Base-by-base conservation (phyloP, 78 protist species). In the Paratrimastix pyriformis region DNA sequence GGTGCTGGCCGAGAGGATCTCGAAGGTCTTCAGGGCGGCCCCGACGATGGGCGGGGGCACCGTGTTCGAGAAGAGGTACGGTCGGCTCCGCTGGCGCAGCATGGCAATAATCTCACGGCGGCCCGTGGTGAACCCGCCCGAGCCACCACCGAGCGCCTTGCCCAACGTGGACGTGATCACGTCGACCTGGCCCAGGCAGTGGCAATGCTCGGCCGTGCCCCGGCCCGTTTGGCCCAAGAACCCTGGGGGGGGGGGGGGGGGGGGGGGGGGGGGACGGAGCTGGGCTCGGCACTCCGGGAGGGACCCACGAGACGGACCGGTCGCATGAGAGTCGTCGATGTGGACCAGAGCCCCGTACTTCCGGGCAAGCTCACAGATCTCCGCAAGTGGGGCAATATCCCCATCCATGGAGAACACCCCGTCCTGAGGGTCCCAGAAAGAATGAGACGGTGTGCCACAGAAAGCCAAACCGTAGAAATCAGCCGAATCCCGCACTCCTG, bases 341-440 rank as follows among this genome's bases (percentile, higher is more conserved):
- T 86, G 50, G 29, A 88, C 60, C 35, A 79, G 1, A 3, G 91
- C 87, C 58, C 82, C 21, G 74, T 88, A 88, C 76, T 84, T 62
- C 18, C 79, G 75, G 32, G 84, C 70, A 2, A 88, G 84, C 11
- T 40, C 72, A 48, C 45, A n/a, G 39, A 90, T 90, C 44, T 84
- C 45, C 30, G 73, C 65, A 18, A 90, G 68, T 29, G 92, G 92
- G 1, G 93, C 92, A 3, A 88, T 65, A 43, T 81, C 80, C n/a
- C 93, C 93, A 42, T 90, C 93, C 93, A 90, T 90, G 29, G 83
- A 79, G 80, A 86, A 89, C 11, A 85, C 86, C 13, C 91, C 90
- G 43, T 89, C 91, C n/a, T n/a, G n/a, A n/a, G n/a, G n/a, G n/a
- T n/a, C n/a, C n/a, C n/a, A n/a, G n/a, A 24, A 52, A 52, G 58